phyloP scores from a whole-genome alignment of 2,329 filamentous ascomycete genomes.

The Sclerotinia spermophila region DNA sequence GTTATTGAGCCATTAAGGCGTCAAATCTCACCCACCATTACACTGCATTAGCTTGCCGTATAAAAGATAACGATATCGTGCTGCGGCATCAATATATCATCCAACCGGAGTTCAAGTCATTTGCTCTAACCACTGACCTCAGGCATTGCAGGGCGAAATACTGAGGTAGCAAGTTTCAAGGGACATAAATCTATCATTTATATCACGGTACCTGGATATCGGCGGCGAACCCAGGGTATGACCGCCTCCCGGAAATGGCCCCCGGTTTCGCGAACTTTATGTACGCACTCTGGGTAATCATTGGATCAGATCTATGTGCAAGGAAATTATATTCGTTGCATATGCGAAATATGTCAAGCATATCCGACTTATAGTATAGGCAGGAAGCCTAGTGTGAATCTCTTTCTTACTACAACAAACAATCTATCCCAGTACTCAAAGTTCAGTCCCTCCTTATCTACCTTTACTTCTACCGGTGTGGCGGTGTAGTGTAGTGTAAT shows the following conservation, averaged over 20 bases:
- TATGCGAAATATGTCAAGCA: background rate
- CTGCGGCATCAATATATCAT: background rate
- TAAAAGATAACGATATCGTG: background rate
- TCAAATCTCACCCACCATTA: constrained; percentile 9
- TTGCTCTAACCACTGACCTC: background rate
- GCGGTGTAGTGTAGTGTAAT: background rate
- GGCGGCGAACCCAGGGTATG: background rate
- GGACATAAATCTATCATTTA: background rate
- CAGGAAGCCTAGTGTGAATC: background rate
- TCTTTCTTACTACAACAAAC: background rate
- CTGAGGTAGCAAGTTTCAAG: background rate
- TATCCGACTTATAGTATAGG: background rate
- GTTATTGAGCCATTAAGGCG: background rate
- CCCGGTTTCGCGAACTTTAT: background rate
- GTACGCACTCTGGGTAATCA: background rate
- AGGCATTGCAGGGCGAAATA: background rate
- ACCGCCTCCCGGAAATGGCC: background rate
- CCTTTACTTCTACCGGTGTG: background rate
- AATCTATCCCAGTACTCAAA: background rate
- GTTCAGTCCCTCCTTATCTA: background rate
- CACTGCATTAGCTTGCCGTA: constrained; percentile 15
- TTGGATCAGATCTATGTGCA: background rate
- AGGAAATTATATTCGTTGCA: background rate
- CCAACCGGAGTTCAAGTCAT: constrained; percentile 8
- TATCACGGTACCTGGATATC: background rate